These are phyloP conservation scores for Rutidosis leptorrhynchoides DNA, from an alignment of 129 eudicot species.

Conservation along the genomic window DNA sequence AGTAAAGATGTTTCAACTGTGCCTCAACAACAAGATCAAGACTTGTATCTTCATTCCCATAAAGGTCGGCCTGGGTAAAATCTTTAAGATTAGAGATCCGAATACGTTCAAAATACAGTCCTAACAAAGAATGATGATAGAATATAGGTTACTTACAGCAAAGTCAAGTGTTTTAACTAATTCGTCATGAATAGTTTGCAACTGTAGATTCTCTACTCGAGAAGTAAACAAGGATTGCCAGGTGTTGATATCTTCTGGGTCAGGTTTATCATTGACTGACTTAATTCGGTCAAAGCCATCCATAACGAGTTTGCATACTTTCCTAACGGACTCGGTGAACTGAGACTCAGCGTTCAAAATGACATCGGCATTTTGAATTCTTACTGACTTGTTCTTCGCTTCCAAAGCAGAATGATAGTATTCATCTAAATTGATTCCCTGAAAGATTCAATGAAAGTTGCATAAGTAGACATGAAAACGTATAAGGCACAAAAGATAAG, in stretches of 20 bases:
- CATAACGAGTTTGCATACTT: constrained; percentile 33
- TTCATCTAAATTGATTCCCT: constrained; percentile 50
- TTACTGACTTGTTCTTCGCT: constrained; percentile 31
- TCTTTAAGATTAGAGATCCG: background rate
- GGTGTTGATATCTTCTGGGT: constrained; percentile 40
- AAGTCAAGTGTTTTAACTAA: constrained; percentile 37
- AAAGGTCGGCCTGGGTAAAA: constrained; percentile 47
- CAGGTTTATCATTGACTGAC: constrained; percentile 32
- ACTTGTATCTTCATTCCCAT: constrained; percentile 26
- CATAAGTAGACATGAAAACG: background rate
- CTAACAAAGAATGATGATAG: background rate
- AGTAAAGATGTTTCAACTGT: constrained; percentile 51
- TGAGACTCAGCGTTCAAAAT: constrained; percentile 34
- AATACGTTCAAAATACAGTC: background rate
- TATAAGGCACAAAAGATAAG: background rate
- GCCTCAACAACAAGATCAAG: constrained; percentile 35
- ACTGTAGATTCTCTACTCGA: constrained; percentile 44
- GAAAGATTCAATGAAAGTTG: constrained; percentile 24
- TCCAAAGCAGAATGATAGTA: constrained; percentile 32
- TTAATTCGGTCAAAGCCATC: constrained; percentile 40
- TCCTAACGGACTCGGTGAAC: constrained; percentile 42
- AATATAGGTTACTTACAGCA: constrained; percentile 56
- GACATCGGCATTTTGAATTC: constrained; percentile 5
- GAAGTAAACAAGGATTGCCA: constrained; percentile 51
- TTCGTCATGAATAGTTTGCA: constrained; percentile 46